Percentiles rank a stretch among this genome's conserved stretches.
Evolutionary conservation across 257 asterid genomes (phyloP).

Genomic region (Ophiorrhiza pumila): DNA sequence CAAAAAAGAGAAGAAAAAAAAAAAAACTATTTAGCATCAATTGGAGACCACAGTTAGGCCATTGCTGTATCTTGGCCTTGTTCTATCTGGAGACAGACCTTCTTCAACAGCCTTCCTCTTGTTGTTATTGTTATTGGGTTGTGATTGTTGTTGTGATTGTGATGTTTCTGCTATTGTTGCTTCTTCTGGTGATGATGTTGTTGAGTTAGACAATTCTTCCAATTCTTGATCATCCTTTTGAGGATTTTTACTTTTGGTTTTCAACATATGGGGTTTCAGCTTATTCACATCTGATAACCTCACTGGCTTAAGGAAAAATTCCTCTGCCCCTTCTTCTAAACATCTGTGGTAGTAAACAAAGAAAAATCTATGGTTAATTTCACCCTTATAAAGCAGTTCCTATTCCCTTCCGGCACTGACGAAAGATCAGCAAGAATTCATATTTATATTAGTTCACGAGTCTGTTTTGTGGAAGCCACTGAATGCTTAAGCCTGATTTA

Average conservation of each 20-base stretch:
- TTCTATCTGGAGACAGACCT: conserved; percentile 54
- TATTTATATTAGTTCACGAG: too few relatives aligned
- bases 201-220: conserved; percentile 25
- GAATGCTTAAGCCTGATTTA: too few relatives aligned
- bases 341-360: conserved; percentile 44
- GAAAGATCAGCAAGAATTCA: too few relatives aligned
- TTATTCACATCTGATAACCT: conserved; percentile 75
- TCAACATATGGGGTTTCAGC: conserved; percentile 79
- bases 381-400: neutral
- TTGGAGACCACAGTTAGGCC: conserved; percentile 37
- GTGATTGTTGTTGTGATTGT: conserved; percentile 17
- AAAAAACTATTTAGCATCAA: conserved; percentile 1
- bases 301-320: conserved; percentile 88
- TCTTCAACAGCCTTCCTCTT: conserved; percentile 66
- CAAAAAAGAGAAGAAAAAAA: neutral
- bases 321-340: conserved; percentile 94
- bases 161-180: conserved; percentile 12
- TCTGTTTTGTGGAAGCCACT: too few relatives aligned
- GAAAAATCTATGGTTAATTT: neutral
- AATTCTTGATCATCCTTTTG: conserved; percentile 20
- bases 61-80: conserved; percentile 55
- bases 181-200: conserved; percentile 24
- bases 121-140: conserved; percentile 25
- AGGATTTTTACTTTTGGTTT: conserved; percentile 31
- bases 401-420: too few relatives aligned